Evolutionary conservation across 257 asterid genomes (phyloP).

Genomic region (Solanum piurae): DNA sequence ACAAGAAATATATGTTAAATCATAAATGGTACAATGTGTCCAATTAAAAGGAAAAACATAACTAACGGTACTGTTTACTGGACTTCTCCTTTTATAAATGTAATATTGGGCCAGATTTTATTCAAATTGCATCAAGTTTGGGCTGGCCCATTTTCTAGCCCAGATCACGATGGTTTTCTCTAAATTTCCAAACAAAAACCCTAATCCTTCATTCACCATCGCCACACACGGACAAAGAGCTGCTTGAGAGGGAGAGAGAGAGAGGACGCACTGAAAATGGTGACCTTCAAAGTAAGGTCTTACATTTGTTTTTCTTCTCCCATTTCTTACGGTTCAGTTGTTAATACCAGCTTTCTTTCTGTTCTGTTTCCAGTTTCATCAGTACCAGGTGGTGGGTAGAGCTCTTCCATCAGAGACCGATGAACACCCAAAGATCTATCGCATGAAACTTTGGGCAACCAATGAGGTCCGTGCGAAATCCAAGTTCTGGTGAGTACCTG

Average conservation of each 20-base stretch:
- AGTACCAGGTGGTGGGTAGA: slow-evolving; percentile 3
- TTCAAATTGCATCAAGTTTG: background rate
- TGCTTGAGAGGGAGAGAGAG: background rate
- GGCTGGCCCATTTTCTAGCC: background rate
- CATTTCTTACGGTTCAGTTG: background rate
- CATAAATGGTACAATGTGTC: background rate
- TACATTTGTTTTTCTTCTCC: background rate
- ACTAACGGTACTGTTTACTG: background rate
- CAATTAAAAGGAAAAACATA: background rate
- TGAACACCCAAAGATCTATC: slow-evolving; percentile 2
- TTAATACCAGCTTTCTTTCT: background rate
- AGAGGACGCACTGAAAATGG: background rate
- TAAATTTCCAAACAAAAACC: background rate
- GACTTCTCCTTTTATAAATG: background rate
- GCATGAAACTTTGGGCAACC: slow-evolving; percentile 1
- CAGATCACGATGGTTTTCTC: background rate
- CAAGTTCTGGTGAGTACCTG: background rate
- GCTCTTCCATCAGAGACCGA: background rate
- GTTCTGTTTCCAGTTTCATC: background rate
- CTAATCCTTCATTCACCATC: background rate
- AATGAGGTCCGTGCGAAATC: background rate
- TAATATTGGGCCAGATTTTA: background rate
- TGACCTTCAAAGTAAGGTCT: background rate
- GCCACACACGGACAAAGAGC: background rate
- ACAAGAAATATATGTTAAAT: background rate